Evolutionary conservation across 192 early-diverging fungal genomes (phyloP), one percentile per base, ranked within the genome.

Genomic region (Powellomyces hirtus): DNA sequence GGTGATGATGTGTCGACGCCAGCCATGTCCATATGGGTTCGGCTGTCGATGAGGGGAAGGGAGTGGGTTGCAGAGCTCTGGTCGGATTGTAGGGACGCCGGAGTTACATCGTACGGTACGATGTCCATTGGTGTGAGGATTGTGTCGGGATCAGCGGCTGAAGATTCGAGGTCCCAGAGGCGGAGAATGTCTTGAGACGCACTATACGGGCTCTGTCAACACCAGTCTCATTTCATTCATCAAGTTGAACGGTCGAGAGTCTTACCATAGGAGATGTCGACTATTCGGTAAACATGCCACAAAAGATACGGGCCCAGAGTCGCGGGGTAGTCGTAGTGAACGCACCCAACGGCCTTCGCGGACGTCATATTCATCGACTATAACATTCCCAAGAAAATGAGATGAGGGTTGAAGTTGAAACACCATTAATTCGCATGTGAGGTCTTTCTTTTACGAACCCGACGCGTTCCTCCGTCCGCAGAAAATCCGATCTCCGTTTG

Each of bases 111-210:
- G 8, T 38, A 11, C 29, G 59, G 18, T 14, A 37, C 30, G 29
- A 1, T 34, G 29, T 34, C 29, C 10, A 29, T 30, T 22, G 53
- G 53, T 29, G 53, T 16, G 27, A 56, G 4, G 2, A 49, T 29
- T 31, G 33, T 29, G 18, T 56, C 53, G 6, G 20, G 16, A 16
- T 34, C 53, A 7, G 5, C 58, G 1, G 58, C 13, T 7, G 38
- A 33, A 2, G 64, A 37, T 11, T 76, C 67, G 18, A 94, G 62
- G 71, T 97, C 92, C 94, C 93, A 98, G 44, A 96, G 73, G 13
- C 97, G 84, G 64, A 98, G 85, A 68, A 94, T 97, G 70, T 98
- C 97, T 8, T 86, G 84, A 0, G 97, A 98, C 0, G 91, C 93
- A 70, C 92, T 70, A 45, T n/a, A n/a, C n/a, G n/a, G n/a, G n/a